Evolutionary conservation across 768 basidiomycete genomes (phyloP), one percentile per base, ranked within the genome.

Genomic region (Pleurotus tuber-regium): DNA sequence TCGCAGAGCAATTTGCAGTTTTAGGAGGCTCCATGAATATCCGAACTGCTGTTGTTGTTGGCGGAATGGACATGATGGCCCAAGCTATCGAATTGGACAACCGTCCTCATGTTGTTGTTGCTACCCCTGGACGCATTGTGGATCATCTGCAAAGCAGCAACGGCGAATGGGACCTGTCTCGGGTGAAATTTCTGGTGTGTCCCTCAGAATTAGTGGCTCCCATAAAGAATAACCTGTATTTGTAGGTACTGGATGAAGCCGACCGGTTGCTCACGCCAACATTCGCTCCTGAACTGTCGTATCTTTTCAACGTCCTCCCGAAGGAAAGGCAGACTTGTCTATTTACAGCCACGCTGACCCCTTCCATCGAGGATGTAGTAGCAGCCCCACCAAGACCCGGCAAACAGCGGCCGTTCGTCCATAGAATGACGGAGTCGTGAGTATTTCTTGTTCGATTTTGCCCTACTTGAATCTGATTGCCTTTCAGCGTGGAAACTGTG

Each of bases 1-100:
- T 99, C 43, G 82, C 94, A 1, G 96, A 98, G 56, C 97, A 99
- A 65, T 98, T 98, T 65, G 83, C 86, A 2, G 94, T 94, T 4
- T 77, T 99, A 2, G 96, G 97, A 21, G 75, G 81, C 14, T 75
- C 92, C 9, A 70, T 97, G 53, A 92, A 87, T 61, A 69, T 92
- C 42, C 84, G 84, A 25, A 96, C 93, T 7, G 81, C 88, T 8
- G 93, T 98, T 6, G 74, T 98, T 26, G 94, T 98, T 2, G 97
- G 97, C 14, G 97, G 97, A 4, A 96, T 99, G 92, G 97, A 99
- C 61, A 96, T 96, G 87, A 92, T 97, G 76, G 66, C 83, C 1
- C 97, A 99, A 65, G 92, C 96, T 0, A 73, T 91, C 14, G 93
- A 95, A 61, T 80, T 99, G 11, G 76, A 78, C 2, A 82, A 84